Conservation (phyloP, 352 stramenopile genomes). For the Pseudoperonospora humuli region DNA sequence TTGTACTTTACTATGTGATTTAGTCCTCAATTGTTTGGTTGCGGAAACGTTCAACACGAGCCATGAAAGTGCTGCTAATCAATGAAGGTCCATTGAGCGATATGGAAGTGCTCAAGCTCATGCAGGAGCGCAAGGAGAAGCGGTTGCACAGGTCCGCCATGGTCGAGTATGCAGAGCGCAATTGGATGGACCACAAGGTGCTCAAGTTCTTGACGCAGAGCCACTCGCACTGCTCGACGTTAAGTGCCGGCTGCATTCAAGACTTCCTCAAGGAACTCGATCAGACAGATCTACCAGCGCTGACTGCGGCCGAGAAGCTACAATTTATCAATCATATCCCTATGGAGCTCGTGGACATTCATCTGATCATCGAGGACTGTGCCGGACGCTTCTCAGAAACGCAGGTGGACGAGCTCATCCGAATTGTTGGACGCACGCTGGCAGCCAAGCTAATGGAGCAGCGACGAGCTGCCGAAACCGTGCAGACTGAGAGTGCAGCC, state of each 20-base stretch:
- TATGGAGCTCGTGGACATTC: conserved; percentile 76
- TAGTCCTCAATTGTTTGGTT: too few relatives aligned
- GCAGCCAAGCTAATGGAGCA: conserved; percentile 26
- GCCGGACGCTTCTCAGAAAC: conserved; percentile 63
- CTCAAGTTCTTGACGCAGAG: conserved; percentile 78
- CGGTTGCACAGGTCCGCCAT: conserved; percentile 70
- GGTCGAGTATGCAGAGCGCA: conserved; percentile 74
- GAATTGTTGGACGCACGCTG: conserved; percentile 61
- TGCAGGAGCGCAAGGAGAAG: conserved; percentile 74
- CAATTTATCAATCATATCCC: conserved; percentile 84
- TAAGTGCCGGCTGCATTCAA: conserved; percentile 45
- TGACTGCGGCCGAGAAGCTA: conserved; percentile 67
- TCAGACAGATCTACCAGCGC: conserved; percentile 30
- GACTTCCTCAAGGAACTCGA: conserved; percentile 51
- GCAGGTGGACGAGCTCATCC: conserved; percentile 70
- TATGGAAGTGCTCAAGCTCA: conserved; percentile 71
- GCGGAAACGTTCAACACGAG: too few relatives aligned
- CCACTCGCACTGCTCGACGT: conserved; percentile 46
- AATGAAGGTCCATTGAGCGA: conserved; percentile 76
- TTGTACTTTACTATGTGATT: conserved; percentile 26
- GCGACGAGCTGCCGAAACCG: conserved; percentile 27
- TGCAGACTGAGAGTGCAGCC: conserved; percentile 9
- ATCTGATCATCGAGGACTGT: conserved; percentile 82
- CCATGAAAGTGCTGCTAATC: conserved; percentile 82
- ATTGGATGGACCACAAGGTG: conserved; percentile 88